Evolutionary conservation across 148 eudicot species (phyloP).

Genomic region (Limonium bicolor): DNA sequence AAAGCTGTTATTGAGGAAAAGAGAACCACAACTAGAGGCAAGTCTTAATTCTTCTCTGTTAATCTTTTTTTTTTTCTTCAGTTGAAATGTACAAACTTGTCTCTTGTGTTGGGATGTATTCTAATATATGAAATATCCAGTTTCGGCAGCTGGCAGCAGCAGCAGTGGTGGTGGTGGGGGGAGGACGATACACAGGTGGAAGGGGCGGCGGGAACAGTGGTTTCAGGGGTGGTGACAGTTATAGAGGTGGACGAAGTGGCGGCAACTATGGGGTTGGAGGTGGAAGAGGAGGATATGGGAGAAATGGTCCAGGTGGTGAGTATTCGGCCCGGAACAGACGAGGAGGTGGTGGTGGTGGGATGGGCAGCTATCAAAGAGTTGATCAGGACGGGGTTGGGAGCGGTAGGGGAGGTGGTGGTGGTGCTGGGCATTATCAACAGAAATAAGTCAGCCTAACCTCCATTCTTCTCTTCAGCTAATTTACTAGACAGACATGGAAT

Average conservation of each 20-base stretch:
- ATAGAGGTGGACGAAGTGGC: constrained; percentile 18
- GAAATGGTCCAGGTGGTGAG: constrained; percentile 25
- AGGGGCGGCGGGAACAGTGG: constrained; percentile 30
- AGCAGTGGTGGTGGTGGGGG: constrained; percentile 33
- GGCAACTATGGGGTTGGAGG: constrained; percentile 22
- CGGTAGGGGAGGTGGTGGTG: constrained; percentile 6
- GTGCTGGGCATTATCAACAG: constrained; percentile 1
- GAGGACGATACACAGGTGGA: constrained; percentile 32
- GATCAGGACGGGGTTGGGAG: constrained; percentile 26
- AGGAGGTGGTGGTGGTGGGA: constrained; percentile 12
- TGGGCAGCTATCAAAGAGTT: constrained; percentile 43
- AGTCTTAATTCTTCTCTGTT: neutral
- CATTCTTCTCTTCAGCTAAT: neutral
- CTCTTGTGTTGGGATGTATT: neutral
- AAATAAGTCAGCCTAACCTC: constrained; percentile 9
- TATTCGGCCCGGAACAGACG: constrained; percentile 20
- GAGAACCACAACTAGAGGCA: constrained; percentile 63
- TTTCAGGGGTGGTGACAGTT: constrained; percentile 24
- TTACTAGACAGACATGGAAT: neutral
- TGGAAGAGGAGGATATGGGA: constrained; percentile 28
- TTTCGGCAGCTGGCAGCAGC: constrained; percentile 13
- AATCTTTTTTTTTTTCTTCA: neutral
- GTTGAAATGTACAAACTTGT: neutral
- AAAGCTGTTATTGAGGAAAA: constrained; percentile 43
- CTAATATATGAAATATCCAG: constrained; percentile 1